These are phyloP conservation scores for Coleophoma eucalyptorum DNA, from an alignment of 2,329 filamentous ascomycete genomes.

Conservation along the genomic window DNA sequence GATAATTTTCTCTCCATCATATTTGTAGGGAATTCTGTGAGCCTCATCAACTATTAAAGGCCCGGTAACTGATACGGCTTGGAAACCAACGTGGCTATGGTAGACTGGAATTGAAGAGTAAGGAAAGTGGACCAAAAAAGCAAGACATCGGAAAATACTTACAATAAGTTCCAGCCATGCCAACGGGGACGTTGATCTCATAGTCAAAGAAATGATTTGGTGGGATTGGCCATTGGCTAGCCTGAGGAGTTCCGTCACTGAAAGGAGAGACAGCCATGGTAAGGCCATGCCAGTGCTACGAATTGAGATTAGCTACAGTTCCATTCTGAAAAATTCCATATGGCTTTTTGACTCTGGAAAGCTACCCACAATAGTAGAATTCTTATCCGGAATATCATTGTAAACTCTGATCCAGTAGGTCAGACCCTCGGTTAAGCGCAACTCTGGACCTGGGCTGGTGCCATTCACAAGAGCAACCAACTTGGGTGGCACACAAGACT, in stretches of 20 bases:
- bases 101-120: constrained; percentile 30
- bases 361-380: constrained; percentile 42
- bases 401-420: constrained; percentile 50
- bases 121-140: background rate
- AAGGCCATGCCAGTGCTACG: constrained; percentile 53
- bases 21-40: constrained; percentile 45
- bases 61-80: constrained; percentile 43
- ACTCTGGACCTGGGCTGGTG: constrained; percentile 40
- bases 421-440: constrained; percentile 36
- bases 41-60: constrained; percentile 42
- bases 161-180: constrained; percentile 47
- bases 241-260: constrained; percentile 45
- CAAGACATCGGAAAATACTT: background rate
- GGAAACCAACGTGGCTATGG: constrained; percentile 51
- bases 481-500: constrained; percentile 32
- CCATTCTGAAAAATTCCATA: background rate
- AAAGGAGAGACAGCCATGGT: constrained; percentile 43
- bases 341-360: background rate
- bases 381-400: constrained; percentile 44
- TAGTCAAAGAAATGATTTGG: constrained; percentile 51
- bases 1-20: constrained; percentile 58
- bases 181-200: constrained; percentile 38
- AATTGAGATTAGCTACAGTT: constrained; percentile 1
- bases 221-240: constrained; percentile 51
- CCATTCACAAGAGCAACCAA: constrained; percentile 41